A percentile compares a stretch with the other conserved stretches of the same genome.
phyloP scores from a whole-genome alignment of 169 alveolate species.

The Babesia bigemina region DNA sequence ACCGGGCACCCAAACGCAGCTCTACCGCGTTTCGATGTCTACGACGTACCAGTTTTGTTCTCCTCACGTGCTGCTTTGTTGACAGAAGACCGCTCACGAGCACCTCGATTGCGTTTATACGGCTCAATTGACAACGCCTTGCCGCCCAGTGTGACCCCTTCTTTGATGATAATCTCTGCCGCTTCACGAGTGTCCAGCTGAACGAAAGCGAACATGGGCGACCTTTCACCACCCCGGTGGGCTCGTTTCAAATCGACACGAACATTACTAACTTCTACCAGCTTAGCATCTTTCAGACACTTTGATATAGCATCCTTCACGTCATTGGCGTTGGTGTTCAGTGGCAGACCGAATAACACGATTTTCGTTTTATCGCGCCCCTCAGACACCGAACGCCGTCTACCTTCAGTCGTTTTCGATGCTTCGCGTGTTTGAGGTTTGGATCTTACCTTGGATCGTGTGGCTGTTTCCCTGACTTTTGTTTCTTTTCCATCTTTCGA shows the following conservation, averaged over 20 bases:
- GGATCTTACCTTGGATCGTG: not conserved
- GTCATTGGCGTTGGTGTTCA: slow-evolving; percentile 32
- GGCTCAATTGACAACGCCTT: slow-evolving; percentile 37
- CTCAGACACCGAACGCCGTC: not conserved
- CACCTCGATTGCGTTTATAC: slow-evolving; percentile 23
- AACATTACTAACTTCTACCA: not conserved
- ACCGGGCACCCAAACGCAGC: slow-evolving; percentile 32
- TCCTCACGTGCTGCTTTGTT: not conserved
- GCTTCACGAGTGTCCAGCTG: slow-evolving; percentile 40
- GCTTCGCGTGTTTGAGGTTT: not conserved
- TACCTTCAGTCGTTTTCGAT: not conserved
- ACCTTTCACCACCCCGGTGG: slow-evolving; percentile 6
- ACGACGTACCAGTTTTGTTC: slow-evolving; percentile 5
- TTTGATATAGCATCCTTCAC: slow-evolving; percentile 28
- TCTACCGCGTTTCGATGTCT: not conserved
- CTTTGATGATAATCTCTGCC: slow-evolving; percentile 37
- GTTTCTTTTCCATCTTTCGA: too few species aligned
- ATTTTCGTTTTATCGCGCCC: slow-evolving; percentile 6
- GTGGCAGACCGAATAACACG: slow-evolving; percentile 59
- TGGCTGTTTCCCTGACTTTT: not conserved
- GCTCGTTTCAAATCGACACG: slow-evolving; percentile 20
- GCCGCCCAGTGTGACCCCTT: slow-evolving; percentile 36
- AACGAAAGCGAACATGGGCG: slow-evolving; percentile 43
- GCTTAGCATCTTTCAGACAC: slow-evolving; percentile 8
- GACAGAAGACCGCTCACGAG: not conserved